Evolutionary conservation across 352 stramenopile species (phyloP).

Genomic region (Globisporangium echinulatum): DNA sequence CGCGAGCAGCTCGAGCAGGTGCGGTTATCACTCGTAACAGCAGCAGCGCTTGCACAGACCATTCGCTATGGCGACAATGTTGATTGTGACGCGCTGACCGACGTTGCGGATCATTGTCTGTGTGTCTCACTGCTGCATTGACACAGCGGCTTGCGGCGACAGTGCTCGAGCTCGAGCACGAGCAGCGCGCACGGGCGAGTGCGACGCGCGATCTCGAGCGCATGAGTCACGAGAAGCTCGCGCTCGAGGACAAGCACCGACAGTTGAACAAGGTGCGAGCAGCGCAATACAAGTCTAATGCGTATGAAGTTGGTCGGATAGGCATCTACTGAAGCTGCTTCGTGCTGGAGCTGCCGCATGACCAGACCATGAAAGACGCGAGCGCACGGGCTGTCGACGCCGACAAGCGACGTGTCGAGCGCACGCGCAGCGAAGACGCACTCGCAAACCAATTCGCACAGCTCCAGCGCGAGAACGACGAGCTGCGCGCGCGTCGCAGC

Average conservation of each 20-base stretch:
- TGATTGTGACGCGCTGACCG: not conserved
- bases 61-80: not conserved
- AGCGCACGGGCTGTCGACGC: constrained; percentile 27
- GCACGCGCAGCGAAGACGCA: constrained; percentile 28
- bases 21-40: not conserved
- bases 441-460: constrained; percentile 33
- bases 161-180: constrained; percentile 1
- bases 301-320: too few species aligned
- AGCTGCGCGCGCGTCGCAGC: constrained; percentile 34
- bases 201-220: constrained; percentile 11
- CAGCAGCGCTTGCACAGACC: not conserved
- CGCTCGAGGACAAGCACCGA: constrained; percentile 39
- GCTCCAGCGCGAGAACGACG: constrained; percentile 47
- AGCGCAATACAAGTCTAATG: too few species aligned
- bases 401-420: constrained; percentile 31
- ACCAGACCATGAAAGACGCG: constrained; percentile 35
- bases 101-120: too few species aligned
- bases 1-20: constrained; percentile 7
- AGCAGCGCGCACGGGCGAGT: constrained; percentile 12
- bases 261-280: constrained; percentile 23
- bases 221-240: constrained; percentile 28
- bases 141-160: constrained; percentile 2
- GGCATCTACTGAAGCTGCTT: too few species aligned
- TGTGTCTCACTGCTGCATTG: not conserved
- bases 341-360: too few species aligned